These are phyloP conservation scores for Podila clonocystis DNA, from an alignment of 192 early-diverging fungal genomes.

Conservation along the genomic window DNA sequence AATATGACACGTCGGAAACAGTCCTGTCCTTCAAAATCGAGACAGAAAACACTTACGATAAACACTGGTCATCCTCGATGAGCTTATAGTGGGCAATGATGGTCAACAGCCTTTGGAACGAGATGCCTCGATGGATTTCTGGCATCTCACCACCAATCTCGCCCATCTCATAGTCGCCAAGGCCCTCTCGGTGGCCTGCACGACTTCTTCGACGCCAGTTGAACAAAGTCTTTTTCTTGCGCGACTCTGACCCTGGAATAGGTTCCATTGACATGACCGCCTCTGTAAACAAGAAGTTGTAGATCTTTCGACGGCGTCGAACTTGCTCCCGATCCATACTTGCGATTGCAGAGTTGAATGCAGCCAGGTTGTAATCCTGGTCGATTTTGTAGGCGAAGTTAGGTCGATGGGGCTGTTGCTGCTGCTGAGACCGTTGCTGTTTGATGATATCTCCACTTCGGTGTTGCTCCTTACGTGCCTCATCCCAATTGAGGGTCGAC, in stretches of 20 bases:
- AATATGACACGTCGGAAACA: background rate
- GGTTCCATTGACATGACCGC: conserved; percentile 48
- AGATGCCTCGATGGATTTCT: conserved; percentile 34
- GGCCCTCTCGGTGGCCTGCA: background rate
- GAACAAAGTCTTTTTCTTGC: conserved; percentile 9
- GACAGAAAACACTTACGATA: conserved; percentile 17
- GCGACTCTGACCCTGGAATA: conserved; percentile 27
- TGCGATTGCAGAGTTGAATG: conserved; percentile 47
- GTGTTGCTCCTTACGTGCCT: background rate
- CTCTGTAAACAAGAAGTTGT: conserved; percentile 56
- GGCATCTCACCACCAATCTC: conserved; percentile 8
- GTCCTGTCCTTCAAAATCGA: background rate
- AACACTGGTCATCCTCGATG: conserved; percentile 62
- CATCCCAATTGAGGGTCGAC: conserved; percentile 8
- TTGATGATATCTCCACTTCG: too few relatives aligned
- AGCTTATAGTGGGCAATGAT: conserved; percentile 66
- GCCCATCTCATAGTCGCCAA: conserved; percentile 39
- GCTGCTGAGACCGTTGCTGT: background rate
- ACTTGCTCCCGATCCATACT: conserved; percentile 43
- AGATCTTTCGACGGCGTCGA: conserved; percentile 40
- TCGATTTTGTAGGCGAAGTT: conserved; percentile 23
- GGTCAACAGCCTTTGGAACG: conserved; percentile 64
- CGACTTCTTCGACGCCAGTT: conserved; percentile 10
- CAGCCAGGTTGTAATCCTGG: conserved; percentile 40
- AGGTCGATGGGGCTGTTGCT: background rate